These are phyloP conservation scores for Diaporthe sp. DNA, from an alignment of 2,329 filamentous ascomycete species.

Conservation along the genomic window DNA sequence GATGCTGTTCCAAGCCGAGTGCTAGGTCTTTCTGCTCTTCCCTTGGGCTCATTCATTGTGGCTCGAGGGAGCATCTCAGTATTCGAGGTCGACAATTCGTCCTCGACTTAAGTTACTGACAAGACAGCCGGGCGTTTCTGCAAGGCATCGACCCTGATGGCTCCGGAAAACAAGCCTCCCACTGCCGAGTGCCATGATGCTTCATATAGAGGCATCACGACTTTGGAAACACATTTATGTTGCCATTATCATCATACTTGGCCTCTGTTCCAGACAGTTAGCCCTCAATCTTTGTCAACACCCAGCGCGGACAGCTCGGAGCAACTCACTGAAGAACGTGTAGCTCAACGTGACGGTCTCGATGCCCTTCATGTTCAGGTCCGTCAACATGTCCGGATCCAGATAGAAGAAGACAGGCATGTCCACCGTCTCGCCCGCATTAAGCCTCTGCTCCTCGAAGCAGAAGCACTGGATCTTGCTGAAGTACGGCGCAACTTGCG, in stretches of 20 bases:
- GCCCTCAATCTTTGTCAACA: conserved; percentile 37
- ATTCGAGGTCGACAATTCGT: background rate
- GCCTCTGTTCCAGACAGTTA: conserved; percentile 72
- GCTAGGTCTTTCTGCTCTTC: no score
- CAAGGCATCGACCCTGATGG: background rate
- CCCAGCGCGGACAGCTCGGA: background rate
- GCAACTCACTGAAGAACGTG: conserved; percentile 94
- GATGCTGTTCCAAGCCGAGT: background rate
- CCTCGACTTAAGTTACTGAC: background rate
- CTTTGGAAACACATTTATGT: conserved; percentile 62
- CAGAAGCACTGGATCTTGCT: conserved; percentile 99
- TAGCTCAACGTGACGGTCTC: conserved; percentile 97
- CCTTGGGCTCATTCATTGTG: background rate
- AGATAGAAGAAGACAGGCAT: conserved; percentile 99
- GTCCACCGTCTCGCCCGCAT: conserved; percentile 96
- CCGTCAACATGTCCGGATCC: conserved; percentile 93
- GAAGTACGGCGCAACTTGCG: conserved; percentile 96
- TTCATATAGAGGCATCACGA: conserved; percentile 37
- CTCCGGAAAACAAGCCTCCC: background rate
- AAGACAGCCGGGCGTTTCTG: background rate
- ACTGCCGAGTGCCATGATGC: background rate
- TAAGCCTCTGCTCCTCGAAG: conserved; percentile 95
- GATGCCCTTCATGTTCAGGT: conserved; percentile 92
- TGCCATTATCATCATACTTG: conserved; percentile 85
- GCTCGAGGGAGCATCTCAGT: background rate